A percentile compares a stretch with the other conserved stretches of the same genome.
Conservation (phyloP, 495 filamentous ascomycete genomes). For the Aspergillus incahuasiensis region DNA sequence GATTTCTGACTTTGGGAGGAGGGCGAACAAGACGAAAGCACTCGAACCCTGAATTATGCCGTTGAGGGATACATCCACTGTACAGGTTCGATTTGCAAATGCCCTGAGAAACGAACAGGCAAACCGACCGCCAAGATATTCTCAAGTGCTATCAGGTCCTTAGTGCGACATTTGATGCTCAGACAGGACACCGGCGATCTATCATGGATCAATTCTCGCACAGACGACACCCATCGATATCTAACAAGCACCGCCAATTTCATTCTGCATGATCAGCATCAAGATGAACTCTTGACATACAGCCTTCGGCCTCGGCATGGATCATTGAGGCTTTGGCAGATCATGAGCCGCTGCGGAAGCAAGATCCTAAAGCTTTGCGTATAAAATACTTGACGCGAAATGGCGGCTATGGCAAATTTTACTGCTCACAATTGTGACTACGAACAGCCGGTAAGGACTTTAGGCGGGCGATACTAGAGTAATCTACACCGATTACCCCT, state of each 20-base stretch:
- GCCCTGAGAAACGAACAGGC: neutral
- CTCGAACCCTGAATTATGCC: neutral
- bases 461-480: neutral
- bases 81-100: neutral
- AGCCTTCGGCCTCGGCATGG: too few relatives aligned
- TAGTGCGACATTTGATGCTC: neutral
- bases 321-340: neutral
- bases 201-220: too few relatives aligned
- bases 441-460: neutral
- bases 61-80: neutral
- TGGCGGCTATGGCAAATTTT: too few relatives aligned
- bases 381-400: too few relatives aligned
- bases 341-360: neutral
- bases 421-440: neutral
- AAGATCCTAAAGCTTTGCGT: too few relatives aligned
- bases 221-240: neutral
- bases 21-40: slow-evolving; percentile 19
- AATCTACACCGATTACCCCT: slow-evolving; percentile 1
- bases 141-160: neutral
- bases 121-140: neutral
- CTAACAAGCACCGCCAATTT: neutral
- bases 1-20: slow-evolving; percentile 40
- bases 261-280: neutral
- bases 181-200: neutral
- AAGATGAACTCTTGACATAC: neutral